Evolutionary conservation across 768 basidiomycete genomes (phyloP), one percentile per base, ranked within the genome.

Genomic region (Kondoa malvinella): DNA sequence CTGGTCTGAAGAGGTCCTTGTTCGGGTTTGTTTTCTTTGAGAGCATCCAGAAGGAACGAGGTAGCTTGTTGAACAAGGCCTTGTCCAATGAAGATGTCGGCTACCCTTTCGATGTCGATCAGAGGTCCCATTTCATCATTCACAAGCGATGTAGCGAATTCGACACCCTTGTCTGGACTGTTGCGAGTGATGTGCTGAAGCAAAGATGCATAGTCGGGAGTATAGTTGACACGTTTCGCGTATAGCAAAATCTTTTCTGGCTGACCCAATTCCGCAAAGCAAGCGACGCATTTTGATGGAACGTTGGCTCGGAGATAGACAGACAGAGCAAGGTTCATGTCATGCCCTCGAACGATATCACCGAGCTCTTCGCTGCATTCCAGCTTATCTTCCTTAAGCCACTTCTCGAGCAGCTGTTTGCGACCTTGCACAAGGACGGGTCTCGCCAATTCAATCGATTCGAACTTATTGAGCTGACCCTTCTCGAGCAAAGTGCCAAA

Each of bases 1-100:
- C 92, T 87, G 0, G 95, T 99, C 78, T 99, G 95, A 16, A 99
- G 80, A 72, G 87, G 91, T 0, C 85, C 94, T 76, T 99, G 94
- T 77, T 99, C 95, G 0, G 92, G 89, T 76, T 88, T 88, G 81
- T 99, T 97, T 67, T 99, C 95, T 80, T 99, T 97, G 73, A 99
- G 81, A 26, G 92, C 95, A 75, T 97, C 95, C 68, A 99, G 80
- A 61, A 97, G 80, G 86, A 99, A 97, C 0, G 91, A 92, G 0
- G 95, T 99, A 3, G 95, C 95, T 25, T 92, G 94, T 77, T 97
- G 95, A 68, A 97, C 92, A 91, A 97, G 90, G 79, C 96, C 97
- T 76, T 95, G 92, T 0, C 88, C 87, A 91, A 96, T 95, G 81
- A 99, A 97, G 74, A 97, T 95, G 74, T 99, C 95, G 69, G 96